phyloP scores from a whole-genome alignment of 345 rosid genomes.

The Eucalyptus sp. region DNA sequence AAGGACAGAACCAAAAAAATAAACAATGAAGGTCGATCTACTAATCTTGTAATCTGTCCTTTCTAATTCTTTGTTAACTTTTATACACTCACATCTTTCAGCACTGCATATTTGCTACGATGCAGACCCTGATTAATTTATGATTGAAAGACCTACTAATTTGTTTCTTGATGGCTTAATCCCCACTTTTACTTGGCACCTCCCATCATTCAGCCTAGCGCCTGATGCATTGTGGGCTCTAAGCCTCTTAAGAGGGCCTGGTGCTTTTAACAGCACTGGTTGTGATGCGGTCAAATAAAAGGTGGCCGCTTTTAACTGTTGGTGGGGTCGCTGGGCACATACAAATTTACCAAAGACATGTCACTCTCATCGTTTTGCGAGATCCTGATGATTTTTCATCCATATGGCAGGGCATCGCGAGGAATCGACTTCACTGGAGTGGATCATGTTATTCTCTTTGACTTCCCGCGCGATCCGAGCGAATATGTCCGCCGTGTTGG shows the following conservation, averaged over 20 bases:
- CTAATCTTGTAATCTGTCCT: not conserved
- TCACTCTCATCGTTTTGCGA: not conserved
- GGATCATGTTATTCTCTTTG: constrained; percentile 79
- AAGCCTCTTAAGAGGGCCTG: not conserved
- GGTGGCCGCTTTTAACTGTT: not conserved
- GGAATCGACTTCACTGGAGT: constrained; percentile 83
- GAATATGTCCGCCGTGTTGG: constrained; percentile 94
- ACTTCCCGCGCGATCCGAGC: constrained; percentile 88
- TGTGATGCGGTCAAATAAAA: not conserved
- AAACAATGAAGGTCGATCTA: not conserved
- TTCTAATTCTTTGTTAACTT: not conserved
- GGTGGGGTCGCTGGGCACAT: not conserved
- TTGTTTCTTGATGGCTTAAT: not conserved
- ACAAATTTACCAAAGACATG: not conserved
- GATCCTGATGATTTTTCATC: not conserved
- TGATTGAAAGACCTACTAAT: not conserved
- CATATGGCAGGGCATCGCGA: constrained; percentile 64
- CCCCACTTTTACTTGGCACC: not conserved
- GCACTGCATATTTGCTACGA: not conserved
- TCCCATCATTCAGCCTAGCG: not conserved
- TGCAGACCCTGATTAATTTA: not conserved
- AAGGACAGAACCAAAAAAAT: not conserved
- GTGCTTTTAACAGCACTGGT: not conserved
- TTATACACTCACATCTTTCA: not conserved
- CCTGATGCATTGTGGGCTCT: not conserved